These are phyloP conservation scores for Trypanosoma avium DNA, from an alignment of 208 protist species.

Conservation along the genomic window DNA sequence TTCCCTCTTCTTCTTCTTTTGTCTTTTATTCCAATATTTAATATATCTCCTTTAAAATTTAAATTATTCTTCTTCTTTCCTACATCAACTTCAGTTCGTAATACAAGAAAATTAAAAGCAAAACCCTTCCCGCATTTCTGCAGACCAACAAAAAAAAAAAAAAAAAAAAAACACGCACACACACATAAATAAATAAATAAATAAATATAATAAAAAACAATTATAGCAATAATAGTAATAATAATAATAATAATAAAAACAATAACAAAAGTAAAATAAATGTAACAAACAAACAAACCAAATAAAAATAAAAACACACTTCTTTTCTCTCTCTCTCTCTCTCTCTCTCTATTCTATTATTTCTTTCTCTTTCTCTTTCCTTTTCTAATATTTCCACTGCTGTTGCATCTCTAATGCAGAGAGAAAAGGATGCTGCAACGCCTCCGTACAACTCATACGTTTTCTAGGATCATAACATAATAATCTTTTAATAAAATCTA, in stretches of 20 bases:
- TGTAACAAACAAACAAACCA: not conserved
- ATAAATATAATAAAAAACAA: slow-evolving; percentile 17
- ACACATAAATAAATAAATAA: not conserved
- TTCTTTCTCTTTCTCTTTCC: slow-evolving; percentile 5
- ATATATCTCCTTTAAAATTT: too few species aligned
- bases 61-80: too few species aligned
- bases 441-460: slow-evolving; percentile 68
- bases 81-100: too few species aligned
- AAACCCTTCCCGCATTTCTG: too few species aligned
- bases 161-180: not conserved
- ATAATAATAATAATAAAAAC: not conserved
- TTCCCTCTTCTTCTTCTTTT: too few species aligned
- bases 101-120: too few species aligned
- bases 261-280: not conserved
- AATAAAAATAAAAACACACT: not conserved
- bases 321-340: not conserved
- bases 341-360: not conserved
- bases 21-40: too few species aligned
- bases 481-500: slow-evolving; percentile 73
- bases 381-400: slow-evolving; percentile 19
- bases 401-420: slow-evolving; percentile 38
- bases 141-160: too few species aligned
- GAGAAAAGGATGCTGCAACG: slow-evolving; percentile 80
- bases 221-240: not conserved
- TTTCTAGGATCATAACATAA: slow-evolving; percentile 77